Conservation (phyloP, 768 basidiomycete genomes). For the Podaxis sp. region DNA sequence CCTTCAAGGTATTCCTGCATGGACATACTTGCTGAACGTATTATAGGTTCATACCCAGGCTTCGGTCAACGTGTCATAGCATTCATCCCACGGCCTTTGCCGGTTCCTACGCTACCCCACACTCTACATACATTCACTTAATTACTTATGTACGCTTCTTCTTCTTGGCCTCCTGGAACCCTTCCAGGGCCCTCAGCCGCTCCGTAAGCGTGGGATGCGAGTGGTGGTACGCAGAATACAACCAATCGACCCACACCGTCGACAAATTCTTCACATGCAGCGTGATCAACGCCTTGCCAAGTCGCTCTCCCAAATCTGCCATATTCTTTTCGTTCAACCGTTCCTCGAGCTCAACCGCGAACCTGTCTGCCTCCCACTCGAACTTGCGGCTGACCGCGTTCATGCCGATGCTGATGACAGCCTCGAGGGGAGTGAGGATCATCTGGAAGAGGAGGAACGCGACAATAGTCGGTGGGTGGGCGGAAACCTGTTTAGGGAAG, state of each 20-base stretch:
- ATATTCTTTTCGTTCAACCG: slow-evolving; percentile 52
- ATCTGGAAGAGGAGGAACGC: slow-evolving; percentile 91
- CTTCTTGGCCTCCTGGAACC: slow-evolving; percentile 49
- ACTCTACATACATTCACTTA: not conserved
- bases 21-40: not conserved
- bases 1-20: slow-evolving; percentile 20
- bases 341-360: slow-evolving; percentile 73
- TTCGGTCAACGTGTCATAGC: slow-evolving; percentile 4
- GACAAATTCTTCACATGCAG: slow-evolving; percentile 92
- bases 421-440: slow-evolving; percentile 79
- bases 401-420: slow-evolving; percentile 68
- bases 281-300: slow-evolving; percentile 78
- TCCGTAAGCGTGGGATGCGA: slow-evolving; percentile 95
- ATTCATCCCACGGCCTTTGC: slow-evolving; percentile 5
- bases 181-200: slow-evolving; percentile 78
- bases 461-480: slow-evolving; percentile 74
- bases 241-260: slow-evolving; percentile 93
- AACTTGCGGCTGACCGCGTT: slow-evolving; percentile 84
- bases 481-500: slow-evolving; percentile 66
- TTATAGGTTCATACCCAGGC: not conserved
- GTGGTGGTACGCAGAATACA: slow-evolving; percentile 96
- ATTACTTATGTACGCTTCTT: slow-evolving; percentile 30
- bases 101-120: slow-evolving; percentile 2
- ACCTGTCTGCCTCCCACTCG: slow-evolving; percentile 92
- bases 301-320: slow-evolving; percentile 83